phyloP scores from a whole-genome alignment of 352 stramenopile genomes.

The Globisporangium splendens region DNA sequence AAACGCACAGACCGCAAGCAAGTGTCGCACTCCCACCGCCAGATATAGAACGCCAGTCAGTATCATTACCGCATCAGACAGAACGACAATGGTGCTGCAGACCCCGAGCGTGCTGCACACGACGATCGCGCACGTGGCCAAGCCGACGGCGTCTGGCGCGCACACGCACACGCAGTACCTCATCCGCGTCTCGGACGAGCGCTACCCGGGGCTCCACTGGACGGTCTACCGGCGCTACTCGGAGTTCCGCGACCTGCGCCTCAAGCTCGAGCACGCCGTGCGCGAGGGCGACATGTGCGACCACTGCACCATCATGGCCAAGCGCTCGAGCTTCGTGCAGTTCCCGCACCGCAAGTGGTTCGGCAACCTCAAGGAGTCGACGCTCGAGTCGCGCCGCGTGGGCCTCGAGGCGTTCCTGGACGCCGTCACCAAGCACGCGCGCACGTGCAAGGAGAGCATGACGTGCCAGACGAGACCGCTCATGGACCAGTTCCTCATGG shows the following conservation, averaged over 20 bases:
- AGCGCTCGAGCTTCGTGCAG: constrained; percentile 77
- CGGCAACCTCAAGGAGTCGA: constrained; percentile 65
- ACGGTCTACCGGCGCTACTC: constrained; percentile 84
- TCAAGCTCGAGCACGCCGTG: constrained; percentile 56
- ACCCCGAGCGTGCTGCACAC: constrained; percentile 64
- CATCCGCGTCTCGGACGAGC: constrained; percentile 81
- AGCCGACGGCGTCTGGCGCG: constrained; percentile 44
- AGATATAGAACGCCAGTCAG: too few species aligned
- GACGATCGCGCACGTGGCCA: constrained; percentile 75
- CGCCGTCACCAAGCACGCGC: constrained; percentile 69
- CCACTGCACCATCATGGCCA: constrained; percentile 75
- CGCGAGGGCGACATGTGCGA: constrained; percentile 70
- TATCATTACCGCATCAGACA: not conserved
- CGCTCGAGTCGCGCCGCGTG: constrained; percentile 67
- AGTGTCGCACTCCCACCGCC: too few species aligned
- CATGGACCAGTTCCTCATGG: constrained; percentile 88
- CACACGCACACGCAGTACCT: constrained; percentile 83
- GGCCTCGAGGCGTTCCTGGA: constrained; percentile 79
- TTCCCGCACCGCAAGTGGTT: constrained; percentile 79
- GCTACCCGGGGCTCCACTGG: constrained; percentile 64
- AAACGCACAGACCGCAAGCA: too few species aligned
- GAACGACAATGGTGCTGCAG: constrained; percentile 17
- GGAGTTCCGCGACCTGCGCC: constrained; percentile 75
- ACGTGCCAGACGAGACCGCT: constrained; percentile 68
- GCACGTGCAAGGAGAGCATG: constrained; percentile 65